A percentile compares a stretch with the other conserved stretches of the same genome.
Conservation (phyloP, 495 filamentous ascomycete species). For the Evansstolkia leycettana region DNA sequence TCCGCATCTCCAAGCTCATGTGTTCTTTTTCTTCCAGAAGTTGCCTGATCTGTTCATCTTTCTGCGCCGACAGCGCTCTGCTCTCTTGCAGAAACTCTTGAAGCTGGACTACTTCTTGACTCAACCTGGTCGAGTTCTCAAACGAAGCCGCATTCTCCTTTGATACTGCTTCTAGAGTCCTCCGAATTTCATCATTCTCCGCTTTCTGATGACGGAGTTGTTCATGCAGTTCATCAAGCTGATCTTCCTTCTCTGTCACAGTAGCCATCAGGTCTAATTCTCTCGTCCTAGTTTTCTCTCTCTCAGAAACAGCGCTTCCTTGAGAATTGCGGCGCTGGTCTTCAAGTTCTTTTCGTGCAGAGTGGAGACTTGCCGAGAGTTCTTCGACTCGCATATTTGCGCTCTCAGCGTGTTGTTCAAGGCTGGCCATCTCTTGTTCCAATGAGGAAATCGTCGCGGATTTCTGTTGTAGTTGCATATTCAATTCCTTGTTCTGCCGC, state of each 20-base stretch:
- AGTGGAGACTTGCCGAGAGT: conserved; percentile 14
- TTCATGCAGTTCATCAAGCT: conserved; percentile 24
- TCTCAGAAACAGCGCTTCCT: conserved; percentile 10
- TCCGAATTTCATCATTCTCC: conserved; percentile 9
- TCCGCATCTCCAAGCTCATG: conserved; percentile 8
- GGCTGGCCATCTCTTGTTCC: conserved; percentile 14
- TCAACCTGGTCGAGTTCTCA: conserved; percentile 7
- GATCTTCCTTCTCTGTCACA: conserved; percentile 33
- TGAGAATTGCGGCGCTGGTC: conserved; percentile 12
- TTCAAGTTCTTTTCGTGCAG: conserved; percentile 16
- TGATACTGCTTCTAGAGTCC: conserved; percentile 7
- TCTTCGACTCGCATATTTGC: conserved; percentile 14
- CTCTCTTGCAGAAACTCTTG: conserved; percentile 8
- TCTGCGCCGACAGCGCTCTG: conserved; percentile 8
- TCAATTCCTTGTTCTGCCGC: conserved; percentile 14
- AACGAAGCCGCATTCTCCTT: conserved; percentile 9
- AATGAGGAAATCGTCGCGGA: conserved; percentile 11
- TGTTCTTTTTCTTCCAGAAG: conserved; percentile 11
- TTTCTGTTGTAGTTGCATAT: conserved; percentile 14
- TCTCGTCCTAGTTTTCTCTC: conserved; percentile 21
- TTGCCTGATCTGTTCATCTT: conserved; percentile 15
- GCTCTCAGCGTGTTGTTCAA: conserved; percentile 19
- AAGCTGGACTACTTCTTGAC: conserved; percentile 9
- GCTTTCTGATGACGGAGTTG: conserved; percentile 9
- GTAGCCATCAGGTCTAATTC: conserved; percentile 34